Conservation (phyloP, 768 basidiomycete genomes). For the Lentinula sp. region DNA sequence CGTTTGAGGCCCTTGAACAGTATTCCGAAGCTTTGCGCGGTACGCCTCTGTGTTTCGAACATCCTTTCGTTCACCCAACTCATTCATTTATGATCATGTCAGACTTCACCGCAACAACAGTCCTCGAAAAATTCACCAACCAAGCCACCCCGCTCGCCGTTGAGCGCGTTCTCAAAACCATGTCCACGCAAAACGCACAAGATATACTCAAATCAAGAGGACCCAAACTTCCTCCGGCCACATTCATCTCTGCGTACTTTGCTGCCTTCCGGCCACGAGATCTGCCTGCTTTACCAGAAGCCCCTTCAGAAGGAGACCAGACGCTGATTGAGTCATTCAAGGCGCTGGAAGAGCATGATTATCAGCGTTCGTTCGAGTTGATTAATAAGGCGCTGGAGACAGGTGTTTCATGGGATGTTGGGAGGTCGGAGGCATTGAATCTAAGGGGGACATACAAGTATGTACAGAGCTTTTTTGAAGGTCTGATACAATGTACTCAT, state of each 20-base stretch:
- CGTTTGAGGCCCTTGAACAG: conserved; percentile 70
- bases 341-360: conserved; percentile 82
- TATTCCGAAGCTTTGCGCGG: conserved; percentile 78
- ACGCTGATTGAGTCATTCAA: conserved; percentile 77
- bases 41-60: conserved; percentile 23
- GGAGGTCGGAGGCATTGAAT: conserved; percentile 86
- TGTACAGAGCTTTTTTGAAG: conserved; percentile 16
- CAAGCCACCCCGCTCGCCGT: conserved; percentile 71
- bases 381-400: conserved; percentile 85
- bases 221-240: conserved; percentile 79
- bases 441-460: conserved; percentile 95
- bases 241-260: conserved; percentile 94
- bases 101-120: conserved; percentile 97
- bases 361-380: conserved; percentile 71
- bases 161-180: conserved; percentile 86
- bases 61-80: background rate
- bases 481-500: background rate
- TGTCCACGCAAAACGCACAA: conserved; percentile 66
- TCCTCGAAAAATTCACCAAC: conserved; percentile 90
- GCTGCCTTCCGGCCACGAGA: conserved; percentile 88
- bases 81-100: background rate
- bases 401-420: conserved; percentile 69
- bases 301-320: conserved; percentile 73
- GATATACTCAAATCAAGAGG: conserved; percentile 68
- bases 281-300: conserved; percentile 66